These are phyloP conservation scores for Beauveria sp. DNA, from an alignment of 2,329 filamentous ascomycete genomes.

Conservation along the genomic window DNA sequence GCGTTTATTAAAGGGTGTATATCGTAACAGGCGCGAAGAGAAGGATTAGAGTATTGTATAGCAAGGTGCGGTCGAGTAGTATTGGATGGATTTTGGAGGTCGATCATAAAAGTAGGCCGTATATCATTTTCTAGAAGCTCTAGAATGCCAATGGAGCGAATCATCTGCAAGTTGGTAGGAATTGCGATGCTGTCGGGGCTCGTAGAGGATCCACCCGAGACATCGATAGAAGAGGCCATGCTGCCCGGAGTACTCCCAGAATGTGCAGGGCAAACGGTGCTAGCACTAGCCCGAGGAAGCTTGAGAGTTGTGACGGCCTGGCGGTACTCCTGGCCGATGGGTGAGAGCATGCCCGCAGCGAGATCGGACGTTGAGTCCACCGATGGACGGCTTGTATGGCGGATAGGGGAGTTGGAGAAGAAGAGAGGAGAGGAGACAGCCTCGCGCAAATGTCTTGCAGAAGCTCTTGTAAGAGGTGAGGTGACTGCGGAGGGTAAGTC, in stretches of 20 bases:
- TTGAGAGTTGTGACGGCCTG: constrained; percentile 46
- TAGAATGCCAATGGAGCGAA: constrained; percentile 58
- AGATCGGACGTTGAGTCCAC: constrained; percentile 33
- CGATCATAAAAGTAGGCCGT: constrained; percentile 68
- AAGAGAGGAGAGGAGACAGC: constrained; percentile 43
- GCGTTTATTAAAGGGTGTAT: constrained; percentile 50
- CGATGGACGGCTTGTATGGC: constrained; percentile 29
- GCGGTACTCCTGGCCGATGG: constrained; percentile 33
- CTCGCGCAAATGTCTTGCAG: constrained; percentile 23
- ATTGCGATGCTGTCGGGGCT: constrained; percentile 45
- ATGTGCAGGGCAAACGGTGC: constrained; percentile 36
- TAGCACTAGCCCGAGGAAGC: constrained; percentile 46
- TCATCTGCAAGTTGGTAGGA: constrained; percentile 42
- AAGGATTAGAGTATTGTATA: constrained; percentile 61
- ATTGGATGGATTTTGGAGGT: constrained; percentile 53
- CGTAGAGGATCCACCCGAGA: constrained; percentile 35
- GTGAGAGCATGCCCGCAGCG: constrained; percentile 39
- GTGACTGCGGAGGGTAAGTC: constrained; percentile 30
- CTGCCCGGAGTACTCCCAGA: constrained; percentile 46
- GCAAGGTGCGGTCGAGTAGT: constrained; percentile 45
- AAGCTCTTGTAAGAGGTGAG: constrained; percentile 14
- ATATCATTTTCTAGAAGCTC: constrained; percentile 72
- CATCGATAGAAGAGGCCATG: constrained; percentile 45
- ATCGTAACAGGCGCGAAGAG: constrained; percentile 50
- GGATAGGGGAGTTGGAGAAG: constrained; percentile 38